Evolutionary conservation across 306 rosid genomes (phyloP), one percentile per base, ranked within the genome.

Genomic region (Quercus alba): DNA sequence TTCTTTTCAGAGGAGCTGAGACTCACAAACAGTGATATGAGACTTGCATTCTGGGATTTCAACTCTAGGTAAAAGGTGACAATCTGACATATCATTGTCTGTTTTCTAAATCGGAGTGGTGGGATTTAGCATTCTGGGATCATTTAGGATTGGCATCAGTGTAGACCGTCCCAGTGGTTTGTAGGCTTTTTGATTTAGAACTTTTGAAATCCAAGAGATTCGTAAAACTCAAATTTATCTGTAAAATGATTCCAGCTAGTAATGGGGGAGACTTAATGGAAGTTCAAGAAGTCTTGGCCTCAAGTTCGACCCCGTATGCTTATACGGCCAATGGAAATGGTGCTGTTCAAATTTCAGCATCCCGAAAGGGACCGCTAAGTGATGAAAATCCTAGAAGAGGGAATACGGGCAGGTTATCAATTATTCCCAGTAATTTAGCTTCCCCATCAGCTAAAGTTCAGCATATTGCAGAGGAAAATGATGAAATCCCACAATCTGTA

Each of bases 311-410:
- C 38, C 56, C 73, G 54, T 57, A 76, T 56, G 57, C 8, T 35
- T 75, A 59, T 25, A 25, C 71, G 59, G 74, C 49, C 77, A 78
- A 81, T 57, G 81, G 6, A 25, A 67, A 79, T 6, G 71, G 67
- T 35, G 63, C 61, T 49, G 82, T 78, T 77, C 75, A 76, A 59
- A 52, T 64, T 85, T 84, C 86, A 33, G 73, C 81, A 70, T 84
- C 81, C 58, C 74, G 76, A 68, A 84, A 76, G 77, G 77, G 70
- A 73, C 75, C 82, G 1, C 66, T 82, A 23, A 54, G 69, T 1
- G 75, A 77, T 70, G 82, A 78, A 73, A 78, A 35, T 78, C 78
- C 54, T 59, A 75, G 62, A 54, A 70, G 19, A 49, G 41, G 46
- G 54, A 75, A 70, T 49, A n/a, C 44, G 11, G 75, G 38, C 61